Base-by-base conservation (phyloP, 805 yeast species). In the Wickerhamiella dianesei region DNA sequence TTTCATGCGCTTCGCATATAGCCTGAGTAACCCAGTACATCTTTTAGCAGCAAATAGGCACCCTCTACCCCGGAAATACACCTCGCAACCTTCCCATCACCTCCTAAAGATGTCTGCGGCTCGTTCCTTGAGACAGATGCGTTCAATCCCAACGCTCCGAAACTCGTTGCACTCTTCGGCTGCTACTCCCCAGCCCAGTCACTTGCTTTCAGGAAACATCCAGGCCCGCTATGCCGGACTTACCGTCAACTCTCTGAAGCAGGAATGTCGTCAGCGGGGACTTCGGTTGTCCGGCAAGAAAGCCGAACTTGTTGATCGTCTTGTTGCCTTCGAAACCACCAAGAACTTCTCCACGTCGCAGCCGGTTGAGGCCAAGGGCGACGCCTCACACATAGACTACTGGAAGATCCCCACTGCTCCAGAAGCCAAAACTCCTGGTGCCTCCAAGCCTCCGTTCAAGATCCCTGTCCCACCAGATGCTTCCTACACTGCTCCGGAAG, bases 261-360 rank as follows among this genome's bases (percentile, higher is more conserved):
- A 59, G 45, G 84, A 79, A 58, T 77, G 84, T 58, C 73, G 74
- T 48, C 65, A 64, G 48, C 70, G 80, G 50, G 82, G 83, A 0
- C 60, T 80, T 49, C 76, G 73, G 54, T 72, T 78, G 0, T 64
- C 75, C n/a, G 87, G 87, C 13, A 69, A 69, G 44, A 80, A 80
- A 56, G 60, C 71, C 8, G 84, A 80, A 25, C 62, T 80, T 20
- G 67, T 79, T 21, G 68, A 59, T 47, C 60, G 68, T 12, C 45
- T 64, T 16, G 50, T 53, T 14, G 51, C 55, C 29, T 47, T 41
- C 39, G 61, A 59, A 42, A 48, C 50, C n/a, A 19, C 53, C 35
- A 47, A 56, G 47, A n/a, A 50, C 41, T 44, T 54, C 48, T 29
- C 50, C n/a, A 29, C 43, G 2, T n/a, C 35, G 21, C 40, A 25